phyloP scores from a whole-genome alignment of 768 basidiomycete species.

The Termitomyces sp. region DNA sequence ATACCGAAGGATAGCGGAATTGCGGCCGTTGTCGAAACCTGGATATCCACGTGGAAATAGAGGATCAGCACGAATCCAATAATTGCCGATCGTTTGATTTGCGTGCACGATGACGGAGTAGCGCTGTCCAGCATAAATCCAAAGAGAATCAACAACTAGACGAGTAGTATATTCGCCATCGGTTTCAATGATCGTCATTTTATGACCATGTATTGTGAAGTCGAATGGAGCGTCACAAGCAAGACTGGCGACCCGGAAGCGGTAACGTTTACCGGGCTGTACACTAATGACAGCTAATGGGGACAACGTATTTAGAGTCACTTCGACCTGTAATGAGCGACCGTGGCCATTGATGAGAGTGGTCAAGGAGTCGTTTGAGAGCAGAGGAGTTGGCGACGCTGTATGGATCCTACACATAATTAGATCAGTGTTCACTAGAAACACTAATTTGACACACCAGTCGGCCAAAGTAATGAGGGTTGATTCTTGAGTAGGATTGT shows the following conservation, averaged over 20 bases:
- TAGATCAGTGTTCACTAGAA: background rate
- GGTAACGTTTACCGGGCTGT: constrained; percentile 29
- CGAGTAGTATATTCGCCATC: constrained; percentile 43
- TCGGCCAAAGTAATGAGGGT: constrained; percentile 6
- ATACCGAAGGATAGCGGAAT: constrained; percentile 4
- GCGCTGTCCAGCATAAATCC: constrained; percentile 18
- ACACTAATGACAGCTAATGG: constrained; percentile 33
- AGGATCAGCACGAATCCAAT: constrained; percentile 39
- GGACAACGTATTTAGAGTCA: constrained; percentile 3
- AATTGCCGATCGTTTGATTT: constrained; percentile 41
- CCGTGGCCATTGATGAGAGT: background rate
- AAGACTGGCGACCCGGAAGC: constrained; percentile 32
- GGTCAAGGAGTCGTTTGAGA: background rate
- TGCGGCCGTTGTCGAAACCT: constrained; percentile 5
- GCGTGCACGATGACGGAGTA: constrained; percentile 39
- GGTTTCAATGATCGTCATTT: constrained; percentile 46
- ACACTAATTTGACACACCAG: background rate
- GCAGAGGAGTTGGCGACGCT: constrained; percentile 2
- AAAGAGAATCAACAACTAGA: constrained; percentile 36
- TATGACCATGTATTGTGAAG: constrained; percentile 45
- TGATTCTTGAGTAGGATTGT: background rate
- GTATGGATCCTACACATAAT: background rate
- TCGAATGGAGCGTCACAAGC: constrained; percentile 32
- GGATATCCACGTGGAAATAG: background rate
- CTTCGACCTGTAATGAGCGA: background rate